phyloP scores from a whole-genome alignment of 2,329 filamentous ascomycete species.

The Monosporascus sp. region DNA sequence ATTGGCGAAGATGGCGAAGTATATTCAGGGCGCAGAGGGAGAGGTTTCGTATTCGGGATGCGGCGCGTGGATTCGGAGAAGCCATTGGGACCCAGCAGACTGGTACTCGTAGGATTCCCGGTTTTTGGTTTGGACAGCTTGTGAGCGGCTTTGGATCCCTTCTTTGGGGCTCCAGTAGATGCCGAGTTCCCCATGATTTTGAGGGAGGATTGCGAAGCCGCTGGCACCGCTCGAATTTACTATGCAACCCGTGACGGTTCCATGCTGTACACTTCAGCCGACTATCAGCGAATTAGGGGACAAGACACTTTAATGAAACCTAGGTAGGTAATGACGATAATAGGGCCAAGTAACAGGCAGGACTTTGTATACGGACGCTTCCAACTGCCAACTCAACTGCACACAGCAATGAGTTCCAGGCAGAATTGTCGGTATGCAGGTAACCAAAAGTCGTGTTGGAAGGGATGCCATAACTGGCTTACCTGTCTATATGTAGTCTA shows the following conservation, averaged over 20 bases:
- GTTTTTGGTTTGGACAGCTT: constrained; percentile 48
- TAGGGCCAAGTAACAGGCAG: background rate
- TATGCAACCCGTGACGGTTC: constrained; percentile 34
- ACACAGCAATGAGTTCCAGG: background rate
- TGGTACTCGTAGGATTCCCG: constrained; percentile 35
- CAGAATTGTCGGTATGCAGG: background rate
- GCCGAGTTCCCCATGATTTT: constrained; percentile 46
- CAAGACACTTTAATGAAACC: constrained; percentile 22
- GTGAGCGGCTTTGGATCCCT: constrained; percentile 33
- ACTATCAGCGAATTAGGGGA: constrained; percentile 22
- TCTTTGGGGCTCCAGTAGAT: constrained; percentile 39
- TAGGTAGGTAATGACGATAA: constrained; percentile 8
- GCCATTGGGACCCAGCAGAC: constrained; percentile 33
- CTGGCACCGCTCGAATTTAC: constrained; percentile 26
- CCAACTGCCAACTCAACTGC: background rate
- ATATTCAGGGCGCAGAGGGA: constrained; percentile 18
- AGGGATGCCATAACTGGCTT: background rate
- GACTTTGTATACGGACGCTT: background rate
- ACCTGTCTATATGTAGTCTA: background rate
- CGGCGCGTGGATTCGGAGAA: constrained; percentile 26
- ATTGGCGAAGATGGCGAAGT: constrained; percentile 14
- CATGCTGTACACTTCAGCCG: constrained; percentile 32
- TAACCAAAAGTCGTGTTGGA: background rate
- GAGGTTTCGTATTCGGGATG: constrained; percentile 23
- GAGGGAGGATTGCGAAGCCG: constrained; percentile 15